Conservation (phyloP, 1,284 basidiomycete species). For the Marasmius fiardii region DNA sequence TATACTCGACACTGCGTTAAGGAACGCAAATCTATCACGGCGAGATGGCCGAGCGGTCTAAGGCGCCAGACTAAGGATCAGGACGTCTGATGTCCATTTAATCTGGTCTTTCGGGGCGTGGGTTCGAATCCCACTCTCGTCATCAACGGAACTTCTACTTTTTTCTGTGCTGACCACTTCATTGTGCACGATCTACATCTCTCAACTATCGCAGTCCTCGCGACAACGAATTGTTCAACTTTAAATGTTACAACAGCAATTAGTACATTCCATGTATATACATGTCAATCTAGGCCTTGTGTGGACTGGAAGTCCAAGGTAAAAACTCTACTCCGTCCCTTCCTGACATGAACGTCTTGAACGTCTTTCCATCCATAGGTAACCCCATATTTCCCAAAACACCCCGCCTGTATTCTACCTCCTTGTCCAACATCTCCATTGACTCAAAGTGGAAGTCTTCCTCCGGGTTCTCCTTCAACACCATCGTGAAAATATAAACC, state of each 20-base stretch:
- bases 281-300: background rate
- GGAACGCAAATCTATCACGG: background rate
- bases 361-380: background rate
- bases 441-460: background rate
- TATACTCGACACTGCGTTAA: too few relatives aligned
- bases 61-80: constrained; percentile 77
- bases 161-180: too few relatives aligned
- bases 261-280: too few relatives aligned
- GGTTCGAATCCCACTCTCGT: constrained; percentile 39
- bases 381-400: background rate
- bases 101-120: constrained; percentile 25
- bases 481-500: background rate
- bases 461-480: background rate
- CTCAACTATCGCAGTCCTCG: too few relatives aligned
- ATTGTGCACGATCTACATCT: too few relatives aligned
- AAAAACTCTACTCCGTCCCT: background rate
- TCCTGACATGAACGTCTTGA: background rate
- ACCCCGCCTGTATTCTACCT: background rate
- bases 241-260: too few relatives aligned
- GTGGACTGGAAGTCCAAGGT: background rate
- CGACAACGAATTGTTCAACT: too few relatives aligned
- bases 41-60: constrained; percentile 83
- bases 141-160: too few relatives aligned
- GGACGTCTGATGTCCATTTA: background rate
- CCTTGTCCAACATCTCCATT: background rate